phyloP scores from a whole-genome alignment of 768 basidiomycete genomes.

The Candolleomyces efflorescens region DNA sequence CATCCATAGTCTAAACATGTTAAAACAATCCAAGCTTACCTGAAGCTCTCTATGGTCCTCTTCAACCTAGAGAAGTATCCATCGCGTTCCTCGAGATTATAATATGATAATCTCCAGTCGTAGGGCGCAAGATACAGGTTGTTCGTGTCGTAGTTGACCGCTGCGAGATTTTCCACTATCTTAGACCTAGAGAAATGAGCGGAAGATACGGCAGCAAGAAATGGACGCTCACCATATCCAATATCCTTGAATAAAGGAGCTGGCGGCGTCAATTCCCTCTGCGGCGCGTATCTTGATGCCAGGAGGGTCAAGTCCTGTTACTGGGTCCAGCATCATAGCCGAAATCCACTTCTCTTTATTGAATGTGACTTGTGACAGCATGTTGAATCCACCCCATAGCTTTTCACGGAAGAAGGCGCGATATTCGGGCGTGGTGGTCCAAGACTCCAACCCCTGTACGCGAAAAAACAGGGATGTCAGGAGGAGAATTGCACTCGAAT shows the following conservation, averaged over 20 bases:
- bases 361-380: conserved; percentile 79
- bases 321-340: conserved; percentile 86
- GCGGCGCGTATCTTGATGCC: conserved; percentile 86
- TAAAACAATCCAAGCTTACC: conserved; percentile 34
- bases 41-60: conserved; percentile 73
- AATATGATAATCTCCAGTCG: conserved; percentile 87
- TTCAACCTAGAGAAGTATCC: conserved; percentile 87
- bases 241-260: conserved; percentile 83
- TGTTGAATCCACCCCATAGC: conserved; percentile 73
- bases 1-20: neutral
- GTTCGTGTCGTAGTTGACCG: conserved; percentile 89
- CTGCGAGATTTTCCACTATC: conserved; percentile 92
- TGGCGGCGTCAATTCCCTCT: conserved; percentile 89
- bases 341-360: conserved; percentile 88
- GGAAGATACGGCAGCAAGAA: neutral
- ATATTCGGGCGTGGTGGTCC: conserved; percentile 86
- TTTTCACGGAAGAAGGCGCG: conserved; percentile 91
- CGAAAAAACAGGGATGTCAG: neutral
- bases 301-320: conserved; percentile 86
- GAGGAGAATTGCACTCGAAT: neutral
- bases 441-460: conserved; percentile 77
- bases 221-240: conserved; percentile 74
- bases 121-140: conserved; percentile 83
- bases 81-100: conserved; percentile 89
- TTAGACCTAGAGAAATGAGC: conserved; percentile 58